Conservation (phyloP, 495 filamentous ascomycete genomes). For the Tuber microsphaerosporum region DNA sequence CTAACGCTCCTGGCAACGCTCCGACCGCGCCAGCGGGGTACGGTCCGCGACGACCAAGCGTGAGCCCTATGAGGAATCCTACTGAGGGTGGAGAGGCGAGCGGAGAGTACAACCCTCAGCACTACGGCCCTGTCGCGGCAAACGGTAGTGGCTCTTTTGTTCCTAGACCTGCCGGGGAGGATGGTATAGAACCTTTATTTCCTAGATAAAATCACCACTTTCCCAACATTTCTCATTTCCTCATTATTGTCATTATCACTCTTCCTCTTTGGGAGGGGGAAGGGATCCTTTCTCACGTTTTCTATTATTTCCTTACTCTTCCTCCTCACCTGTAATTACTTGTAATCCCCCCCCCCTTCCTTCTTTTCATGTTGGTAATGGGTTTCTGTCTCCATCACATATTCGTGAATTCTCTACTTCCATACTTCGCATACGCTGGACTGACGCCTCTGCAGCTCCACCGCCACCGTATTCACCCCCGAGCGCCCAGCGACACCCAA, state of each 20-base stretch:
- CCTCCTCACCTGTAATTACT: not conserved
- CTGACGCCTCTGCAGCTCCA: conserved; percentile 30
- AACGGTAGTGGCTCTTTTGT: conserved; percentile 38
- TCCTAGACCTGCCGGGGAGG: conserved; percentile 32
- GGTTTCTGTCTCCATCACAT: conserved; percentile 10
- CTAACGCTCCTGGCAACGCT: conserved; percentile 20
- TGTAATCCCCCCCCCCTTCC: not conserved
- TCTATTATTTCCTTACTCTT: conserved; percentile 12
- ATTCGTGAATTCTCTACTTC: conserved; percentile 16
- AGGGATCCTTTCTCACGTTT: conserved; percentile 6
- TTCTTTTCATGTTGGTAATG: not conserved
- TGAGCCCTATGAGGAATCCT: conserved; percentile 33
- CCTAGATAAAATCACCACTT: conserved; percentile 22
- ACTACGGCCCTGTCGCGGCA: conserved; percentile 33
- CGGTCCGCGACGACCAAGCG: conserved; percentile 32
- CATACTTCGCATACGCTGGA: conserved; percentile 11
- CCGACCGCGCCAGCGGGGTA: conserved; percentile 27
- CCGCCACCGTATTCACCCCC: conserved; percentile 39
- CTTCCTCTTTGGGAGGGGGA: conserved; percentile 3
- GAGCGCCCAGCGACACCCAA: conserved; percentile 24
- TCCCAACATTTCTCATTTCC: not conserved
- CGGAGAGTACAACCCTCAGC: conserved; percentile 37
- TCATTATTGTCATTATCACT: conserved; percentile 10
- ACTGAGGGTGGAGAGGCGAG: conserved; percentile 19
- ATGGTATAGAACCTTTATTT: conserved; percentile 36